Conservation (phyloP, 2,329 filamentous ascomycete genomes). For the Thermoascus crustaceus region DNA sequence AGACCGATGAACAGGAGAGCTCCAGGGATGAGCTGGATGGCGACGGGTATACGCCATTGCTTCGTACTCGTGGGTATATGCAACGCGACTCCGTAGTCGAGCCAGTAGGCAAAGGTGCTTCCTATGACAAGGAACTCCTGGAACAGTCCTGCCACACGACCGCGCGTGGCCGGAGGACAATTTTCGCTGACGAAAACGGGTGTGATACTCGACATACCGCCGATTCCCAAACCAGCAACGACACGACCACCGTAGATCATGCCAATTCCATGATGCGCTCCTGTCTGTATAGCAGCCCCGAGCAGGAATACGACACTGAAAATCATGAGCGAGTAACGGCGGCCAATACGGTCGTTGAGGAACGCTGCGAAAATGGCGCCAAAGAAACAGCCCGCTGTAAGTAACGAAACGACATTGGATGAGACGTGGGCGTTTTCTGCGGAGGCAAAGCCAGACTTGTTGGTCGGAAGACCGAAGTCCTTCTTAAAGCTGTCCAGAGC, state of each 20-base stretch:
- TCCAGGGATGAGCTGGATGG: conserved; percentile 46
- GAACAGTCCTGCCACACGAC: conserved; percentile 29
- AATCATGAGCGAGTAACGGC: conserved; percentile 28
- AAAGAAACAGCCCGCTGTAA: conserved; percentile 33
- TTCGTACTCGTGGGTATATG: conserved; percentile 36
- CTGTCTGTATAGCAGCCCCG: conserved; percentile 28
- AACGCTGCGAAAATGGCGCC: conserved; percentile 28
- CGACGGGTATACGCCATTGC: conserved; percentile 49
- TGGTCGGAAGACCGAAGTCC: conserved; percentile 31
- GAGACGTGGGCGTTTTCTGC: conserved; percentile 28
- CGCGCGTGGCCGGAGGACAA: conserved; percentile 23
- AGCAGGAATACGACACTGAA: conserved; percentile 26
- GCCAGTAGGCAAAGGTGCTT: conserved; percentile 45
- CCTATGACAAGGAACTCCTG: conserved; percentile 32
- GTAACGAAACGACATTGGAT: conserved; percentile 30
- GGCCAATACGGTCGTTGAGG: conserved; percentile 28
- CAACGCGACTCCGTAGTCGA: conserved; percentile 44
- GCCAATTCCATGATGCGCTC: conserved; percentile 21
- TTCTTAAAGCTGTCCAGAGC: conserved; percentile 33
- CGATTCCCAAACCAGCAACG: conserved; percentile 29
- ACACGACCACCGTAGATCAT: conserved; percentile 32
- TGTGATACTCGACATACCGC: conserved; percentile 32
- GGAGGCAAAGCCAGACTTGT: conserved; percentile 23
- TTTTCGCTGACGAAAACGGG: conserved; percentile 32
- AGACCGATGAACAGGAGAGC: conserved; percentile 43